Evolutionary conservation across 108 stramenopile genomes (phyloP), one percentile per base, ranked within the genome.

Genomic region (Pseudonitzschia pungens): DNA sequence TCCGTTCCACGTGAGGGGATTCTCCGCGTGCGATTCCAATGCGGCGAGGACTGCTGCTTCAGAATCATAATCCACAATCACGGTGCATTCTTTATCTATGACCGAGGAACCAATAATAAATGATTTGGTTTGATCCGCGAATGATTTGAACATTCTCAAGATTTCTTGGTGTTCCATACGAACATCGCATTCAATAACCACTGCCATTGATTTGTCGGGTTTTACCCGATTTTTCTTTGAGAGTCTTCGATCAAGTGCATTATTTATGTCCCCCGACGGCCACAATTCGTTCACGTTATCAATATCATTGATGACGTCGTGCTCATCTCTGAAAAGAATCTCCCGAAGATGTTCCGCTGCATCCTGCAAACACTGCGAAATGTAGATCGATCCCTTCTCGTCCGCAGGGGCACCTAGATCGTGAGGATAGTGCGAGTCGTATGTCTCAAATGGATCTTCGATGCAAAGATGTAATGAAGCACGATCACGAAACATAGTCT

Each of bases 401-500:
- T 78, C 69, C 51, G 80, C 65, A 51, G 86, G 89, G 57, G 60
- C 77, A 14, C 85, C 88, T 16, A 94, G 70, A 78, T 94, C 88
- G 55, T 94, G 93, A 1, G 88, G 91, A 57, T 76, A 80, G 56
- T 89, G 89, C 42, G 87, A 86, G 48, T 84, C 80, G 65, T 74
- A 87, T 14, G 93, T 92, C 71, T 94, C 93, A 72, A 94, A 94
- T 16, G 91, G 91, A 82, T 94, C 93, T 71, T 94, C 93, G n/a
- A 94, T 78, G 54, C 82, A 60, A 28, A 87, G 81, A 18, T 75
- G 41, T 26, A 69, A 77, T 14, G 65, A 74, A 7, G 76, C 64
- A 26, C 81, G 57, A 58, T 58, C 57, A 16, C 53, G 51, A 87
- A 89, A 11, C 64, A 65, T 31, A 88, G 79, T 69, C 88, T 89